Base-by-base conservation (phyloP, 148 eudicot species). In the Silene latifolia region DNA sequence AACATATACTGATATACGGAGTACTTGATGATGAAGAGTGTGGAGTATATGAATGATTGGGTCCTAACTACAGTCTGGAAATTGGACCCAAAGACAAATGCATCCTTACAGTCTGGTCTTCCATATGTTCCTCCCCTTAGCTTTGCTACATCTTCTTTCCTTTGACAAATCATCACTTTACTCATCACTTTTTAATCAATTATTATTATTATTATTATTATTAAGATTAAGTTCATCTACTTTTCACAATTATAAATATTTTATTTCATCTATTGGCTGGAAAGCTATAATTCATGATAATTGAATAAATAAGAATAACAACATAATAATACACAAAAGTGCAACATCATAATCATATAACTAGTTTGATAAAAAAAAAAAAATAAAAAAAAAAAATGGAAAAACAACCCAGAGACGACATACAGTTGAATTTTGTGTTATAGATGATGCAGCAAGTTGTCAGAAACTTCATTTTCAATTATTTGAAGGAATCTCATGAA, bases 31-130 rank as follows among this genome's bases (percentile, higher is more conserved):
- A 48, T 35, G 39, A 5, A 4, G 39, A 35, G 39, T 35, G 39
- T 35, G 39, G 39, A 35, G 39, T 35, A 35, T 39, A 51, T 51
- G 56, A 51, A 72, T 78, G 72, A 78, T 72, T 78, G 76, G 54
- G 72, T 18, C 76, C 76, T 54, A 23, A 73, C 56, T 24, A 79
- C 77, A 79, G 81, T 79, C 77, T 79, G 81, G 73, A 79, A 65
- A 73, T 66, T 18, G 66, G 73, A 20, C 77, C 77, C 77, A 73
- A 18, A 12, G 3, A 5, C 58, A 73, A 59, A 46, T 66, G 68
- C 73, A 78, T 57, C 68, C 77, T 73, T 67, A 73, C 62, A 73
- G 62, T 73, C 77, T 79, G 77, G 68, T 79, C 58, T 73, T 72
- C 72, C 67, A 65, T 78, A 17, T 54, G 44, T 78, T 54, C 18